phyloP scores from a whole-genome alignment of 176 grass and related monocot genomes.

The Carex kokanica region DNA sequence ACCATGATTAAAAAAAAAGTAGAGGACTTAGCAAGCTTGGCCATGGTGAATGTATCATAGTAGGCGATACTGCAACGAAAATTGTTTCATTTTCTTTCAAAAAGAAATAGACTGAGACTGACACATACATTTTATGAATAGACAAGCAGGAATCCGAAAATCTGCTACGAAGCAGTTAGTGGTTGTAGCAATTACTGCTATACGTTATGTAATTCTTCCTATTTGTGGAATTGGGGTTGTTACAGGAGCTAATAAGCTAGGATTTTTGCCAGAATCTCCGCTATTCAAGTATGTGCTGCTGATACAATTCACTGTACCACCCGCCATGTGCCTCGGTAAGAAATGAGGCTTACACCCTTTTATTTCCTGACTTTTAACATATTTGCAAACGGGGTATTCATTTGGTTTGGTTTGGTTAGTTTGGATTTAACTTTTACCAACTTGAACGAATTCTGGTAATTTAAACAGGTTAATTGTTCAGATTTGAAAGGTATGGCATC shows the following conservation, averaged over 20 bases:
- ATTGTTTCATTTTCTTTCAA: neutral
- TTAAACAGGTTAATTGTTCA: neutral
- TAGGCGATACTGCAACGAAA: neutral
- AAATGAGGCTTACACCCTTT: neutral
- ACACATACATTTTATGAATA: neutral
- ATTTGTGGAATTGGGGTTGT: slow-evolving; percentile 44
- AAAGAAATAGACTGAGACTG: neutral
- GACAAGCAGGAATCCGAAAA: slow-evolving; percentile 27
- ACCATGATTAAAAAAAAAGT: neutral
- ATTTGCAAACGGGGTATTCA: neutral
- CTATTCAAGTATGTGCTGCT: slow-evolving; percentile 54
- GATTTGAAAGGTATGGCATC: neutral
- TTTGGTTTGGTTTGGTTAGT: neutral
- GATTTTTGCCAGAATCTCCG: slow-evolving; percentile 57
- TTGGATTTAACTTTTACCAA: neutral
- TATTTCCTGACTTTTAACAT: neutral
- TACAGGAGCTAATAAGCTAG: slow-evolving; percentile 34
- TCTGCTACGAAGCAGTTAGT: slow-evolving; percentile 13
- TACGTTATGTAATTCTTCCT: slow-evolving; percentile 41
- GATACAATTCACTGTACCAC: slow-evolving; percentile 54
- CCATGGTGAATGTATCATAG: neutral
- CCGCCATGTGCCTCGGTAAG: slow-evolving; percentile 50
- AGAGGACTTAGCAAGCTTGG: neutral
- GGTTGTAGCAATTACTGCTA: slow-evolving; percentile 29
- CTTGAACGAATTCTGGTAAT: neutral